These are phyloP conservation scores for Cladosporium sp. DNA, from an alignment of 2,329 filamentous ascomycete genomes.

Conservation along the genomic window DNA sequence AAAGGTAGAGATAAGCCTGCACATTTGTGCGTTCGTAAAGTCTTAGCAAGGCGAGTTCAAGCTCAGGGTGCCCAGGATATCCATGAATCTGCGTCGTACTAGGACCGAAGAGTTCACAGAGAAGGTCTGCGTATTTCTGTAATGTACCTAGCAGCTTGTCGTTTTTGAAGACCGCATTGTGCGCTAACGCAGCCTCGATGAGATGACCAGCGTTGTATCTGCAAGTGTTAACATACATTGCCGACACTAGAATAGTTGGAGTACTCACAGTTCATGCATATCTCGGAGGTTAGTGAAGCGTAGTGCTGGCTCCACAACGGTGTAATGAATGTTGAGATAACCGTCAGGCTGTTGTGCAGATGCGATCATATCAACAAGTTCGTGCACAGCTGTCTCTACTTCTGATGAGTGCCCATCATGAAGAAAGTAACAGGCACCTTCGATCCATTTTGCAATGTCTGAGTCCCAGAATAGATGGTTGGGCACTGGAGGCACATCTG, in stretches of 20 bases:
- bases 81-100: constrained; percentile 48
- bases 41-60: constrained; percentile 47
- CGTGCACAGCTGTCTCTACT: constrained; percentile 48
- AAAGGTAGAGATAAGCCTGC: constrained; percentile 42
- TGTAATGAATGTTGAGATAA: constrained; percentile 61
- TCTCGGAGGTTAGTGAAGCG: constrained; percentile 57
- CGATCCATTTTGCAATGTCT: constrained; percentile 57
- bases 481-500: constrained; percentile 52
- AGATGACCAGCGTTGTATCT: constrained; percentile 57
- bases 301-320: constrained; percentile 52
- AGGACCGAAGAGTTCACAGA: constrained; percentile 50
- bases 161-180: constrained; percentile 50
- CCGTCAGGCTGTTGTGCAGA: constrained; percentile 55
- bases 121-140: constrained; percentile 50
- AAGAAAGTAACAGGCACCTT: constrained; percentile 57
- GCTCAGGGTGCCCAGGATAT: constrained; percentile 58
- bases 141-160: constrained; percentile 49
- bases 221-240: background rate
- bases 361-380: constrained; percentile 55
- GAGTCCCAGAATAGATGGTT: constrained; percentile 54
- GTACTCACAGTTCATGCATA: constrained; percentile 52
- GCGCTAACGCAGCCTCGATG: constrained; percentile 57
- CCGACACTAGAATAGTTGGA: constrained; percentile 28
- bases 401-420: constrained; percentile 39
- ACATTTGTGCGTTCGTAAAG: constrained; percentile 40